Evolutionary conservation across 1,284 basidiomycete species (phyloP).

Genomic region (Anthracocystis panici-leucophaei): DNA sequence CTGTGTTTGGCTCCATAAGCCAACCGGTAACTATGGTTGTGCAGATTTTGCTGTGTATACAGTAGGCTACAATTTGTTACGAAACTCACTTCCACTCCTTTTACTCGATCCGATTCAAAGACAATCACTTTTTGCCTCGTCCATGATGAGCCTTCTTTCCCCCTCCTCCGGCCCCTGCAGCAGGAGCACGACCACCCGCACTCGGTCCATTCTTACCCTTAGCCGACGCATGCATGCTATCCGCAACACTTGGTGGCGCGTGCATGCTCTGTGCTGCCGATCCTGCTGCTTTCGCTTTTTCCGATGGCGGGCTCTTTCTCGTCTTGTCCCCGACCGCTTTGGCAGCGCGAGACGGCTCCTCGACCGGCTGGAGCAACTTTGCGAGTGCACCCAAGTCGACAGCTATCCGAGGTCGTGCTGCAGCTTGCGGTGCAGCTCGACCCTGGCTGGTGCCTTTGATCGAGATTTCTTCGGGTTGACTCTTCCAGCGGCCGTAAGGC

Average conservation of each 20-base stretch:
- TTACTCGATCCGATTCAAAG: not conserved
- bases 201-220: not conserved
- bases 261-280: slow-evolving; percentile 15
- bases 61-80: not conserved
- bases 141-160: slow-evolving; percentile 5
- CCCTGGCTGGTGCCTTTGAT: slow-evolving; percentile 14
- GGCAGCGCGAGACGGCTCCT: not conserved
- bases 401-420: slow-evolving; percentile 5
- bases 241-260: slow-evolving; percentile 16
- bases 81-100: not conserved
- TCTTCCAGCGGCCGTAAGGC: slow-evolving; percentile 47
- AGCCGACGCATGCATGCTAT: slow-evolving; percentile 29
- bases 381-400: slow-evolving; percentile 26
- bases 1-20: too few relatives aligned
- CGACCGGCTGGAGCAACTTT: slow-evolving; percentile 14
- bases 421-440: not conserved
- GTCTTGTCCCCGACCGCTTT: not conserved
- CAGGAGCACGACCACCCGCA: not conserved
- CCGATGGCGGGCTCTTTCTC: not conserved
- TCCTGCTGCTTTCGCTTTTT: not conserved
- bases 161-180: not conserved
- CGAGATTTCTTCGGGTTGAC: not conserved
- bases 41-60: not conserved
- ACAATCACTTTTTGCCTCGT: slow-evolving; percentile 2
- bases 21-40: too few relatives aligned